These are phyloP conservation scores for Verbena officinalis DNA, from an alignment of 257 asterid genomes.

Conservation along the genomic window DNA sequence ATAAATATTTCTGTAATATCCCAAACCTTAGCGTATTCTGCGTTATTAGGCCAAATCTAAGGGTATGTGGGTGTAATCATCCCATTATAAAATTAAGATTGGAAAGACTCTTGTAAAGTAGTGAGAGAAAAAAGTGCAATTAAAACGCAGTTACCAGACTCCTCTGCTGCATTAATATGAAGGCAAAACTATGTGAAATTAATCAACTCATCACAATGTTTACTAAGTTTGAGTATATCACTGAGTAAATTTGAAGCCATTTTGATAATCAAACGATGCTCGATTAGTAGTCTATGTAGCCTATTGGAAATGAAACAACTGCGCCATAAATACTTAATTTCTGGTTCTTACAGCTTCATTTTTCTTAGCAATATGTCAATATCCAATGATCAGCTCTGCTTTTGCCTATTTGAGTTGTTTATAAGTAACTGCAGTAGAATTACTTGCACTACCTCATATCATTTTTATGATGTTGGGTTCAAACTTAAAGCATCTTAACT, in stretches of 20 bases:
- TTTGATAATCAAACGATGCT: not conserved
- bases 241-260: not conserved
- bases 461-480: not conserved
- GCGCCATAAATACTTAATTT: not conserved
- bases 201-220: slow-evolving; percentile 12
- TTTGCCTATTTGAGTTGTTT: slow-evolving; percentile 8
- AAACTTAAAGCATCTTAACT: slow-evolving; percentile 7
- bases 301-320: not conserved
- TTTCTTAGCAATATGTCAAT: no score
- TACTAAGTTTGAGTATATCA: no score
- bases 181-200: not conserved
- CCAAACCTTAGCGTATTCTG: no score
- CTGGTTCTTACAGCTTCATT: not conserved
- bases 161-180: not conserved
- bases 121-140: not conserved
- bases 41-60: no score
- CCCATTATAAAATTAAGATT: no score
- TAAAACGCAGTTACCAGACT: not conserved
- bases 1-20: no score
- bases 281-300: not conserved
- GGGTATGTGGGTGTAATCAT: no score
- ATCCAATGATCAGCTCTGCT: not conserved
- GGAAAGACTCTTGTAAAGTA: no score
- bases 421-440: not conserved
- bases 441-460: not conserved